phyloP scores from a whole-genome alignment of 345 rosid genomes.

The Jatropha curcas region DNA sequence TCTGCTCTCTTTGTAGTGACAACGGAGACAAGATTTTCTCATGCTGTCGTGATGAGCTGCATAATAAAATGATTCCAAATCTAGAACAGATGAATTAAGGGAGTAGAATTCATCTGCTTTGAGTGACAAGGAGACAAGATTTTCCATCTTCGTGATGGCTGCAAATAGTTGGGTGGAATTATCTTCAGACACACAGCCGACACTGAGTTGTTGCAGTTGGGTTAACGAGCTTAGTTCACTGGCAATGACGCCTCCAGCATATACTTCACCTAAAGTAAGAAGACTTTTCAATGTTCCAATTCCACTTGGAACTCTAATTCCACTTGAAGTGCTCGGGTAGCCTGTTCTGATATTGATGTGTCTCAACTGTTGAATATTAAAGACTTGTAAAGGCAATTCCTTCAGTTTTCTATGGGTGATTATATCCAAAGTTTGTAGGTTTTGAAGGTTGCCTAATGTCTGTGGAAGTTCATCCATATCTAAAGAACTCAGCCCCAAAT shows the following conservation, averaged over 20 bases:
- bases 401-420: background rate
- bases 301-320: too few relatives aligned
- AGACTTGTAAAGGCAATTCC: background rate
- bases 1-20: too few relatives aligned
- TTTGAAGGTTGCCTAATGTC: conserved; percentile 9
- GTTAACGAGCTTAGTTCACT: background rate
- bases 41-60: conserved; percentile 10
- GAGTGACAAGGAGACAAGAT: too few relatives aligned
- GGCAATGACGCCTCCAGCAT: conserved; percentile 18
- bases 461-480: conserved; percentile 11
- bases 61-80: too few relatives aligned
- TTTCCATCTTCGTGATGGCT: too few relatives aligned
- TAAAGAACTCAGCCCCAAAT: background rate
- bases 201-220: conserved; percentile 5
- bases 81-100: too few relatives aligned
- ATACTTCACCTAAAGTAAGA: conserved; percentile 5
- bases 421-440: conserved; percentile 5
- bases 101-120: too few relatives aligned
- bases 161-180: conserved; percentile 1
- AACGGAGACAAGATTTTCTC: too few relatives aligned
- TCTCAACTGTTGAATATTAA: too few relatives aligned
- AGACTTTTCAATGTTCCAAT: too few relatives aligned
- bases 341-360: too few relatives aligned
- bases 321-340: background rate
- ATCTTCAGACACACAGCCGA: conserved; percentile 11